Evolutionary conservation across 2,329 filamentous ascomycete species (phyloP).

Genomic region (Polytolypa hystricis): DNA sequence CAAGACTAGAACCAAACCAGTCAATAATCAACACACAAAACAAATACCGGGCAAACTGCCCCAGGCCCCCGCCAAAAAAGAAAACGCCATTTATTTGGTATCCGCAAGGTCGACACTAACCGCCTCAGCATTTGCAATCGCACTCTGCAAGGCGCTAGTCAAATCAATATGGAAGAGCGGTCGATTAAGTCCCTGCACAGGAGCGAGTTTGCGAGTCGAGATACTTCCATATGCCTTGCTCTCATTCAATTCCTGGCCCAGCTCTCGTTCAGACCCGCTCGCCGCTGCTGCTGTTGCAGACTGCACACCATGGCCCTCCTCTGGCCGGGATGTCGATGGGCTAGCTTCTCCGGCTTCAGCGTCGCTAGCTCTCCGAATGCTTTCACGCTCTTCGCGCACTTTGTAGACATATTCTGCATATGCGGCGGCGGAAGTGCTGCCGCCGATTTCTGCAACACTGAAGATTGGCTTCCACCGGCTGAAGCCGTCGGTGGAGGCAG

Average conservation of each 20-base stretch:
- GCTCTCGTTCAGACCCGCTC: slow-evolving; percentile 23
- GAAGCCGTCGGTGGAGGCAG: slow-evolving; percentile 39
- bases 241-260: slow-evolving; percentile 36
- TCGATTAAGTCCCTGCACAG: slow-evolving; percentile 75
- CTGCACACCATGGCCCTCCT: neutral
- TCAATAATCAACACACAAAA: too few relatives aligned
- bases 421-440: slow-evolving; percentile 56
- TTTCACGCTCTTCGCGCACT: slow-evolving; percentile 33
- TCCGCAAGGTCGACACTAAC: slow-evolving; percentile 3
- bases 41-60: too few relatives aligned
- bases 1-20: too few relatives aligned
- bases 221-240: slow-evolving; percentile 36
- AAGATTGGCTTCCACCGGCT: slow-evolving; percentile 90
- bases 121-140: slow-evolving; percentile 63
- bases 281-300: slow-evolving; percentile 15
- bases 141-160: slow-evolving; percentile 77
- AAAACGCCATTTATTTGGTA: too few relatives aligned
- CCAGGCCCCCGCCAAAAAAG: too few relatives aligned
- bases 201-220: slow-evolving; percentile 39
- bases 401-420: slow-evolving; percentile 55
- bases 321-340: neutral
- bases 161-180: slow-evolving; percentile 92
- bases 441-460: slow-evolving; percentile 76
- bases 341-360: neutral
- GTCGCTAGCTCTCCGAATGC: neutral